A percentile compares a stretch with the other conserved stretches of the same genome.
These are phyloP conservation scores for Chytriomyces sp. DNA, from an alignment of 192 early-diverging fungal species.

Conservation along the genomic window DNA sequence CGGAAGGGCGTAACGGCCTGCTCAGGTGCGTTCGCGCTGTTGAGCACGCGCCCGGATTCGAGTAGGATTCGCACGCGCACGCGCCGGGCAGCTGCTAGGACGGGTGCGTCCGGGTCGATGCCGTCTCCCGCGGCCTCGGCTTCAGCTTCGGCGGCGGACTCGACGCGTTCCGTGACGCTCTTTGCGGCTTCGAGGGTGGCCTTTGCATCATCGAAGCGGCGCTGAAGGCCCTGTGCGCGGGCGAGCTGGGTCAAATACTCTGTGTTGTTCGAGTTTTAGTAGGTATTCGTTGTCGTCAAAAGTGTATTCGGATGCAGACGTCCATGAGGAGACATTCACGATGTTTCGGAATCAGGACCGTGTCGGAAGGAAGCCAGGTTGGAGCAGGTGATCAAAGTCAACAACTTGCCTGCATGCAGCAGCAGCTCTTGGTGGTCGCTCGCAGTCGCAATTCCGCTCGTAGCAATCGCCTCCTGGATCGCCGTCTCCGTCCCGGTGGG, in stretches of 20 bases:
- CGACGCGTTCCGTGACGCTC: neutral
- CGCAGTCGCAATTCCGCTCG: too few relatives aligned
- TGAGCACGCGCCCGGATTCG: neutral
- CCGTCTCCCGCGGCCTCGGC: neutral
- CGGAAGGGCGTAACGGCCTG: slow-evolving; percentile 2
- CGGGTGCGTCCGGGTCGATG: neutral
- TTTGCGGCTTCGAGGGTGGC: neutral
- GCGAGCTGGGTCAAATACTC: slow-evolving; percentile 18
- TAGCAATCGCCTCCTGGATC: too few relatives aligned
- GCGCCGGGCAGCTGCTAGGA: neutral
- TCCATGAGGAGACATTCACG: too few relatives aligned
- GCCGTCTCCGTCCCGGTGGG: neutral
- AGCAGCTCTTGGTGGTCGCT: too few relatives aligned
- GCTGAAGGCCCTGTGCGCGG: slow-evolving; percentile 5
- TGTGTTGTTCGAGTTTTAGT: too few relatives aligned
- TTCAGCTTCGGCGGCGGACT: neutral
- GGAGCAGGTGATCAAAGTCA: neutral
- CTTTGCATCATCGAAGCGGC: neutral
- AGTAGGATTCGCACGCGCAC: slow-evolving; percentile 13
- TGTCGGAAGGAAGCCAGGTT: neutral
- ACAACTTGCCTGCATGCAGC: neutral
- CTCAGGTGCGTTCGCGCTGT: neutral
- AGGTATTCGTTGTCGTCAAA: too few relatives aligned
- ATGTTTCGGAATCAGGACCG: too few relatives aligned
- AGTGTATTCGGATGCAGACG: too few relatives aligned